Evolutionary conservation across 306 rosid species (phyloP).

Genomic region (Castanea sativa): DNA sequence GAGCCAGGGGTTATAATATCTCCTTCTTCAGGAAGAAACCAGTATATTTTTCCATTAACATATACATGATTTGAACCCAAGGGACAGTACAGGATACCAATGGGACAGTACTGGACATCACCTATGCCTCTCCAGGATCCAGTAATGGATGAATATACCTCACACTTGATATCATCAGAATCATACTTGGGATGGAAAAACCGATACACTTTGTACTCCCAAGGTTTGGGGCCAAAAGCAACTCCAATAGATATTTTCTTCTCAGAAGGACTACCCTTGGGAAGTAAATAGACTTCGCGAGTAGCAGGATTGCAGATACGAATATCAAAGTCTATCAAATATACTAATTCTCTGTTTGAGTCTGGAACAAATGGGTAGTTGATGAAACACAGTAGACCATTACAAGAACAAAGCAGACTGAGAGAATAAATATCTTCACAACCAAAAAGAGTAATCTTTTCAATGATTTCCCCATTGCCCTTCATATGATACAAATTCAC

Average conservation of each 20-base stretch:
- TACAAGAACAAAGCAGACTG: constrained; percentile 24
- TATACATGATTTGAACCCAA: constrained; percentile 19
- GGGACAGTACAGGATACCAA: not conserved
- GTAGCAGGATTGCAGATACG: constrained; percentile 34
- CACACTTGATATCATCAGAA: constrained; percentile 10
- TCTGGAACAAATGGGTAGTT: constrained; percentile 15
- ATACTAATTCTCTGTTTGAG: not conserved
- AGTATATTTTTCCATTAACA: constrained; percentile 19
- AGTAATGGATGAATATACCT: constrained; percentile 22
- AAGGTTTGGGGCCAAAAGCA: constrained; percentile 20
- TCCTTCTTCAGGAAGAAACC: constrained; percentile 27
- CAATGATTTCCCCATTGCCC: constrained; percentile 3
- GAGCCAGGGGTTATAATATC: constrained; percentile 6
- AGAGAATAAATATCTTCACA: constrained; percentile 5
- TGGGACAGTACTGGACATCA: constrained; percentile 19
- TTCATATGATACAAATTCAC: constrained; percentile 11
- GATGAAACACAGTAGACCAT: constrained; percentile 29
- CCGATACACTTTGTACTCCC: constrained; percentile 24
- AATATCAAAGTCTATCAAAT: constrained; percentile 14
- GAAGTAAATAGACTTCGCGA: constrained; percentile 17
- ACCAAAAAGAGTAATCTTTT: constrained; percentile 13
- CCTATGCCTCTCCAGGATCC: constrained; percentile 29
- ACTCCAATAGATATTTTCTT: constrained; percentile 22
- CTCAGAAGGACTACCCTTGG: constrained; percentile 12
- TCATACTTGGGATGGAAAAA: constrained; percentile 15